Evolutionary conservation across 108 stramenopile genomes (phyloP), one percentile per base, ranked within the genome.

Genomic region (Cyclostephanos tholiformis): DNA sequence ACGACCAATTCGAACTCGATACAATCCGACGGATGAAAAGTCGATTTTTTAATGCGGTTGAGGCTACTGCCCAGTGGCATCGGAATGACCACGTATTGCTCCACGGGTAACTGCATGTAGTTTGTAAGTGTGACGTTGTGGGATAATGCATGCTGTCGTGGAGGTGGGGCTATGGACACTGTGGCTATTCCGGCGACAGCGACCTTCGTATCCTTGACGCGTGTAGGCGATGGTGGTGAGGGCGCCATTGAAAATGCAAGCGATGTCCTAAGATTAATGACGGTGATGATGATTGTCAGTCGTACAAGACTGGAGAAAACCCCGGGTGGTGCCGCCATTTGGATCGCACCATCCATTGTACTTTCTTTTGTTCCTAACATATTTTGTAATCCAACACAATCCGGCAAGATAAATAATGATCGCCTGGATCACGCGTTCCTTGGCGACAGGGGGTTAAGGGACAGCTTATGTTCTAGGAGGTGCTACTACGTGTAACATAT

Each of bases 21-120:
- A 13, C 29, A 39, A 0, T 49, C 62, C 35, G 53, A 25, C 51
- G 26, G 14, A 46, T 32, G 44, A 36, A 57, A 29, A 20, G 39
- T 35, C 48, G 22, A 52, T 6, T 23, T 14, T 14, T 59, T 41
- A 4, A 77, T 46, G 46, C 63, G 35, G 29, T 65, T 68, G 16
- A 82, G 71, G 38, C 76, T 82, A 4, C 69, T 72, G 36, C 71
- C 76, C 36, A 82, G 52, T 17, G 81, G 81, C 81, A 82, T 82
- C 16, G 76, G 76, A n/a, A 82, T 77, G 17, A 82, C 50, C 13
- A 77, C 81, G 46, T 82, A 82, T 55, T 82, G 81, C 63, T 82
- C 81, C 17, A 77, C 75, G 10, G 81, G 81, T 36, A 82, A 63
- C 22, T 64, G 63, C 81, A 82, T 82, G 71, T 82, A 82, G 50